Evolutionary conservation across 192 early-diverging fungal genomes (phyloP).

Genomic region (Jimgerdemannia lactiflua): DNA sequence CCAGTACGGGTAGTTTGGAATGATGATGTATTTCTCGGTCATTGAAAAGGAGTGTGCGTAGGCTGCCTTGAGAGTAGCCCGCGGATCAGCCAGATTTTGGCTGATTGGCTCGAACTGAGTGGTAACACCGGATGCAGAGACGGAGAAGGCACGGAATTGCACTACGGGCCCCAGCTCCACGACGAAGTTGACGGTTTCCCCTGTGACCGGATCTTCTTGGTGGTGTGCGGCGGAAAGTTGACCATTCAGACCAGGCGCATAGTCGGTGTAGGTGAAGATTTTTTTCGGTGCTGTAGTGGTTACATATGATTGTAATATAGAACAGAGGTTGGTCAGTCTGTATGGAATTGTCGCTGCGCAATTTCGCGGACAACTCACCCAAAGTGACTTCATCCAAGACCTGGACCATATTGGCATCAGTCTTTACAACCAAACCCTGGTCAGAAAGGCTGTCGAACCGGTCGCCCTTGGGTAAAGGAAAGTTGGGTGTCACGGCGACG

Average conservation of each 20-base stretch:
- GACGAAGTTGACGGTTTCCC: constrained; percentile 37
- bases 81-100: constrained; percentile 25
- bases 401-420: constrained; percentile 35
- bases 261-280: constrained; percentile 31
- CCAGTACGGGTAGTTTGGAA: constrained; percentile 44
- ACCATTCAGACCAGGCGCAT: constrained; percentile 20
- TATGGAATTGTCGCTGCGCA: no score
- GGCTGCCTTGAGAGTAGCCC: constrained; percentile 22
- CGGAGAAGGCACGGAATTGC: constrained; percentile 21
- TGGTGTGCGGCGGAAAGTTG: constrained; percentile 36
- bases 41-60: constrained; percentile 51
- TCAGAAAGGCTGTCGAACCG: constrained; percentile 7
- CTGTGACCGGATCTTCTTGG: constrained; percentile 26
- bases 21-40: constrained; percentile 42
- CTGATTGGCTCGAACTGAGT: constrained; percentile 20
- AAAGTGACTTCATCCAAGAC: constrained; percentile 21
- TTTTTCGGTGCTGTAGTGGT: constrained; percentile 5
- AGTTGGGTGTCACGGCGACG: constrained; percentile 35
- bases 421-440: constrained; percentile 24
- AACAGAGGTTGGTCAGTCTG: no score
- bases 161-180: constrained; percentile 19
- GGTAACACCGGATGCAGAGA: constrained; percentile 15
- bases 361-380: constrained; percentile 7
- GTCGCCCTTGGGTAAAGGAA: constrained; percentile 18
- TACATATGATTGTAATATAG: constrained; percentile 12